A percentile compares a stretch with the other conserved stretches of the same genome.
Conservation (phyloP, 768 basidiomycete genomes). For the Kwoniella sp. region DNA sequence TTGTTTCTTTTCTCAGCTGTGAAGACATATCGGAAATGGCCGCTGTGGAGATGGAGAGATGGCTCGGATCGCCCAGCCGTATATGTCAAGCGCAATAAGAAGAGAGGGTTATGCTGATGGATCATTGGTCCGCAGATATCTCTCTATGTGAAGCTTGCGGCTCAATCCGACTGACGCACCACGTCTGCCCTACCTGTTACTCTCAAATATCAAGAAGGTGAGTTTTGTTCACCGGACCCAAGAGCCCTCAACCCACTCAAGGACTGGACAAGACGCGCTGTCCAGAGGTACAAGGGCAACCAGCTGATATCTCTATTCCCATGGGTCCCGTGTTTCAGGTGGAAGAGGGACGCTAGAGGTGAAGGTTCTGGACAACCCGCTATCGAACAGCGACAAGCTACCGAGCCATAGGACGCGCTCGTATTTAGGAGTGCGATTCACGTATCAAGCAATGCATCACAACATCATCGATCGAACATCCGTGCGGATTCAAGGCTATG, state of each 20-base stretch:
- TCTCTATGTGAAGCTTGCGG: slow-evolving; percentile 91
- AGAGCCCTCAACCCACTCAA: not conserved
- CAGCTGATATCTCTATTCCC: slow-evolving; percentile 17
- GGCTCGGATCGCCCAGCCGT: too few species aligned
- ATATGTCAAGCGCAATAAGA: too few species aligned
- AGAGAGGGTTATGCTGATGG: too few species aligned
- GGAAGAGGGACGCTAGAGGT: slow-evolving; percentile 43
- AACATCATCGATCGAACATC: not conserved
- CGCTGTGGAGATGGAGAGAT: not conserved
- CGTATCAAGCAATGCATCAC: not conserved
- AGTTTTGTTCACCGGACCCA: slow-evolving; percentile 12
- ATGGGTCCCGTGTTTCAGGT: slow-evolving; percentile 26
- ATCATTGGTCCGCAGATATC: too few species aligned
- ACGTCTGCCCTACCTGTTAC: slow-evolving; percentile 81
- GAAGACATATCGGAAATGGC: not conserved
- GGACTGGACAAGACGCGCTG: too few species aligned
- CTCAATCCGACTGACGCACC: slow-evolving; percentile 80
- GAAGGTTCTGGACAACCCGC: slow-evolving; percentile 9
- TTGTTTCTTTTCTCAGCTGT: too few species aligned
- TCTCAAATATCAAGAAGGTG: slow-evolving; percentile 67
- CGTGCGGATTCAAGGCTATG: not conserved
- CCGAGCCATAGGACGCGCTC: slow-evolving; percentile 12
- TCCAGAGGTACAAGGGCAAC: not conserved
- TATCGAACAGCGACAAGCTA: slow-evolving; percentile 12
- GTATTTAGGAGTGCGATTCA: not conserved